Conservation (phyloP, 2,329 filamentous ascomycete genomes). For the Calonectria pteridis region DNA sequence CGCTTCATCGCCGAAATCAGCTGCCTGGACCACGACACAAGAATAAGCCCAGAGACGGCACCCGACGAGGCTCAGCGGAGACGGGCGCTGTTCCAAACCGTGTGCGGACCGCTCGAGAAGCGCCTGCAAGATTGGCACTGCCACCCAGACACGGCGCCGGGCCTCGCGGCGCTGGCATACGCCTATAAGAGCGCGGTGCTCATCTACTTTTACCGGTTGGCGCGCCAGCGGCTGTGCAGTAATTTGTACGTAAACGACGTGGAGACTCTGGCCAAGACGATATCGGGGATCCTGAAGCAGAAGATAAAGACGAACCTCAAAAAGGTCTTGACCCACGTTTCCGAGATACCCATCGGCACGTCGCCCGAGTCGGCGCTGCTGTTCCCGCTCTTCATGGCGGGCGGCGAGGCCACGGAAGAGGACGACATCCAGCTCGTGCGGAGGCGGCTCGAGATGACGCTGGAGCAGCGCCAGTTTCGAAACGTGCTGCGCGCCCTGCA, state of each 20-base stretch:
- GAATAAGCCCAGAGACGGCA: background rate
- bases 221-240: background rate
- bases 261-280: background rate
- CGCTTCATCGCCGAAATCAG: slow-evolving; percentile 5
- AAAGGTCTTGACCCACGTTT: background rate
- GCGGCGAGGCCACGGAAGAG: background rate
- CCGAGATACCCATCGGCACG: background rate
- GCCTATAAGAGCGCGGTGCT: slow-evolving; percentile 7
- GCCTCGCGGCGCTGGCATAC: slow-evolving; percentile 8
- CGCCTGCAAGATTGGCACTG: slow-evolving; percentile 6
- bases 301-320: slow-evolving; percentile 1
- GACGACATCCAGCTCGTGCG: background rate
- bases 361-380: slow-evolving; percentile 6
- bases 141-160: background rate
- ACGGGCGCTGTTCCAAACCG: background rate
- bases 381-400: slow-evolving; percentile 19
- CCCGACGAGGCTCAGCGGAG: background rate
- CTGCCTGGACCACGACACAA: slow-evolving; percentile 6
- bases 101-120: background rate
- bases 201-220: slow-evolving; percentile 5
- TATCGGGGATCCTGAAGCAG: background rate
- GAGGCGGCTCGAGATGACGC: background rate
- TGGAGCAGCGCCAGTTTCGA: slow-evolving; percentile 6
- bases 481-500: slow-evolving; percentile 8
- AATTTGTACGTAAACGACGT: background rate